Base-by-base conservation (phyloP, 345 rosid genomes). In the Arabidopsis suecica region DNA sequence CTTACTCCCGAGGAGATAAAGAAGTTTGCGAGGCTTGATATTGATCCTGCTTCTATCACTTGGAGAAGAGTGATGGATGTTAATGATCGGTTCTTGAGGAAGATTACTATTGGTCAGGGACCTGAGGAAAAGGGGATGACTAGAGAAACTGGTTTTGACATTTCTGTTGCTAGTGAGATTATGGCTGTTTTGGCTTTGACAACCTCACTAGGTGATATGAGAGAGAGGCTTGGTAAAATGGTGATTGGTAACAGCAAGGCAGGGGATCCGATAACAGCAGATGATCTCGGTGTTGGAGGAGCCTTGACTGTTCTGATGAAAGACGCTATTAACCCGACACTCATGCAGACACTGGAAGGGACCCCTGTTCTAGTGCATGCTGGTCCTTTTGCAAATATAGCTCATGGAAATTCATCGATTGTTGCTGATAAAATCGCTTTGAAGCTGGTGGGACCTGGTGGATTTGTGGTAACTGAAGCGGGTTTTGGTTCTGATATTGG, bases 51-150 rank as follows among this genome's bases (percentile, higher is more conserved):
- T 77, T 90, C 96, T 20, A 83, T 96, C 54, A 96, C 98, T 0
- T 96, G 97, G 99, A 91, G 98, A 80, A 89, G 99, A 82, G 99
- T 96, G 74, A 93, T 96, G 97, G 98, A 93, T 74, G 94, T 93
- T 28, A 96, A 93, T 80, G 99, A 96, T 40, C 81, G 98, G 65
- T 96, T 96, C 83, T 87, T 93, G 85, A 87, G 98, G 80, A 95
- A 89, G 78, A 95, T 93, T 66, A 81, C 91, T 8, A 20, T 96
- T 49, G 99, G 99, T 7, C 98, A 89, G 71, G 99, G 98, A 45
- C 95, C 99, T 8, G 99, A 96, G 64, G 99, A 96, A 42, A 96
- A 88, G 74, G 99, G 98, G 62, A 93, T 93, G 97, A 82, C 88
- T 45, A 91, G 99, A 81, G 99, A 89, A 82, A 93, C 99, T 0